Evolutionary conservation across 2,329 filamentous ascomycete species (phyloP), one percentile per base, ranked within the genome.

Genomic region (Pseudogymnoascus sp.): DNA sequence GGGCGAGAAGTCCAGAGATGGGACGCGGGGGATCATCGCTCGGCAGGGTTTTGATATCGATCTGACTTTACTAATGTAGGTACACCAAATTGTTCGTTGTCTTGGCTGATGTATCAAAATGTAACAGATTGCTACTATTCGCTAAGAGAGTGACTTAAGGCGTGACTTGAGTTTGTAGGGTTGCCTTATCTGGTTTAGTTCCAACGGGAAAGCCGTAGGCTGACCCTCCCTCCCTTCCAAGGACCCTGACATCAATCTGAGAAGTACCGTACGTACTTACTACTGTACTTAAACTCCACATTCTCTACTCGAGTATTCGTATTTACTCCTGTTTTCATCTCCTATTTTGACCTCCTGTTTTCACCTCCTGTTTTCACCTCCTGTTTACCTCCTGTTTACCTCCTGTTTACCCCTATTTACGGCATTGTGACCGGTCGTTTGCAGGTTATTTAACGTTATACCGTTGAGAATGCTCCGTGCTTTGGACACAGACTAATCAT

Each of bases 1-100:
- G 30, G 70, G 71, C n/a, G 69, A 71, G 61, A 70, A 71, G 22
- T 73, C 70, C 35, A 69, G 71, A 12, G 71, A 72, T 14, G 67
- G 64, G 45, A 69, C 70, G 19, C 68, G 68, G 6, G 69, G 66
- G 52, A 60, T 35, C 71, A 72, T 72, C 25, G 49, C 64, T 36
- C 36, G 35, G 35, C n/a, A 41, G 33, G 62, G 30, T 59, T 35
- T 52, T 36, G 60, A 55, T 55, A 55, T 55, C 49, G 16, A 55
- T 33, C n/a, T 55, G 49, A 33, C 9, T 33, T 55, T 33, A 36
- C 25, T 49, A 35, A 19, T 36, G 14, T 33, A 19, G 16, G 49
- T 55, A 55, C 25, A 19, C 14, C 25, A 33, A 28, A 16, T 49
- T 41, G 49, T 55, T 35, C 28, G 49, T 55, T 5, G 38, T 39